Evolutionary conservation across 2,329 filamentous ascomycete genomes (phyloP), one percentile per base, ranked within the genome.

Genomic region (Colletotrichum sp.): DNA sequence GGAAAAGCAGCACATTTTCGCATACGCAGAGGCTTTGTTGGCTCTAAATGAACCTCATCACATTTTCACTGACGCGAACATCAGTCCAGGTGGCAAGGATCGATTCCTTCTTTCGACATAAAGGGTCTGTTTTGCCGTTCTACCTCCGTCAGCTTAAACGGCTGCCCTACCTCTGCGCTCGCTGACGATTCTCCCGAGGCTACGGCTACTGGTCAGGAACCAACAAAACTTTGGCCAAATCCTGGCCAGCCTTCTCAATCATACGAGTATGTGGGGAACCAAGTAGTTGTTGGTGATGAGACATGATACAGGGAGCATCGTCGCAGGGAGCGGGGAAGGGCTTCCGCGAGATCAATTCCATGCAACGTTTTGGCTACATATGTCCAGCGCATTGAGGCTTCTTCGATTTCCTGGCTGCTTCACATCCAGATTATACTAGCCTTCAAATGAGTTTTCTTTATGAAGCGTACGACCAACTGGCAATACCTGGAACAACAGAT

Each of bases 401-500:
- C 12, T 22, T 22, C 6, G 1, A 48, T n/a, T n/a, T 48, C 5
- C 18, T 22, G 39, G 18, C 1, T 48, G n/a, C 43, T 48, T 48
- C 10, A 22, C n/a, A 7, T 48, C 43, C 5, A 22, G 10, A 0
- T 3, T 8, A 48, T 22, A 2, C 1, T 22, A 0, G 0, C 3
- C 10, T 13, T 48, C 43, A 0, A 12, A 48, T 1, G 10, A 13
- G 0, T 48, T n/a, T 48, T 12, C 5, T 1, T 48, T n/a, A 4
- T 48, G 18, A 0, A n/a, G 9, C 18, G n/a, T 4, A 48, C 9
- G 5, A 12, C 5, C 39, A 16, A n/a, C 3, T 18, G 36, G 8
- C 34, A 36, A 36, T 15, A 15, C 6, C 13, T 34, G 32, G 32
- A 4, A 34, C 15, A 30, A 30, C 2, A 30, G 3, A 22, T 22